Percentiles rank a stretch among this genome's conserved stretches.
These are phyloP conservation scores for Pleurotus eryngii DNA, from an alignment of 768 basidiomycete species.

Conservation along the genomic window DNA sequence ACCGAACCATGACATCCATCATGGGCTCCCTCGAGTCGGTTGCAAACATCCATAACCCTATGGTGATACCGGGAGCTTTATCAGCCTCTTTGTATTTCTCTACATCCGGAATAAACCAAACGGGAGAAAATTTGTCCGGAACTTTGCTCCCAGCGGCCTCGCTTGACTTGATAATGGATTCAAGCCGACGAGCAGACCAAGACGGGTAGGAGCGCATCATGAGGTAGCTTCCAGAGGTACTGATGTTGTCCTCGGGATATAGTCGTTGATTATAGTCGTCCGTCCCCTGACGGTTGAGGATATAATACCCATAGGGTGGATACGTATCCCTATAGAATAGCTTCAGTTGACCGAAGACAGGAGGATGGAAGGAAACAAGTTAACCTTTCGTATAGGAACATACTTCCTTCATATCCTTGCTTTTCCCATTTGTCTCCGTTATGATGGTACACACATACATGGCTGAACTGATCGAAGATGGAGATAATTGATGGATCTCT, in stretches of 20 bases:
- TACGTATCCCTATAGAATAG: slow-evolving; percentile 54
- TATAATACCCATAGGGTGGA: slow-evolving; percentile 82
- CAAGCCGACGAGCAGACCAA: slow-evolving; percentile 51
- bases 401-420: slow-evolving; percentile 81
- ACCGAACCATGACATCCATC: slow-evolving; percentile 70
- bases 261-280: slow-evolving; percentile 74
- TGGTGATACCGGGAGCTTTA: slow-evolving; percentile 55
- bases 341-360: slow-evolving; percentile 10
- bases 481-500: slow-evolving; percentile 76
- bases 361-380: slow-evolving; percentile 18
- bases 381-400: slow-evolving; percentile 86
- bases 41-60: slow-evolving; percentile 76
- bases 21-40: slow-evolving; percentile 69
- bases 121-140: slow-evolving; percentile 46
- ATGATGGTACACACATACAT: slow-evolving; percentile 79
- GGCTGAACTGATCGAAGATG: slow-evolving; percentile 85
- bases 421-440: slow-evolving; percentile 79
- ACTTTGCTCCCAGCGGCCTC: slow-evolving; percentile 23
- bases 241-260: slow-evolving; percentile 76
- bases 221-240: slow-evolving; percentile 58
- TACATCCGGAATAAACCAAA: slow-evolving; percentile 44
- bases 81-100: slow-evolving; percentile 41
- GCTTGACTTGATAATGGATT: slow-evolving; percentile 21
- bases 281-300: slow-evolving; percentile 78
- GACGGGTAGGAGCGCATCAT: slow-evolving; percentile 75